Percentiles rank a stretch among this genome's conserved stretches.
Evolutionary conservation across 495 filamentous ascomycete genomes (phyloP).

Genomic region (Thermochaetoides thermophila): DNA sequence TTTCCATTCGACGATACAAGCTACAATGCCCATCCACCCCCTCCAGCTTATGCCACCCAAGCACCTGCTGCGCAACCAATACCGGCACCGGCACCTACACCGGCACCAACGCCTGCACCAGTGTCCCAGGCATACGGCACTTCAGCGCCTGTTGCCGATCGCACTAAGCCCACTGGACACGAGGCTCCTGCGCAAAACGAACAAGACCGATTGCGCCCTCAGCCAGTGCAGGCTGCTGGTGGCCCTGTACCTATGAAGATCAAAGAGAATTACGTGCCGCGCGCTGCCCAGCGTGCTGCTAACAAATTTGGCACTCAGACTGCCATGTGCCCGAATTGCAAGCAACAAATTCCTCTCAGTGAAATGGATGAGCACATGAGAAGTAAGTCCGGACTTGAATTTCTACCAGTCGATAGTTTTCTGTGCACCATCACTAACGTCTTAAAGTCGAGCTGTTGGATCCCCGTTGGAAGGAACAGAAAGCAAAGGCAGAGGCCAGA

Average conservation of each 20-base stretch:
- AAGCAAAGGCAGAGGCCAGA: conserved; percentile 70
- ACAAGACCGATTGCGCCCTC: conserved; percentile 55
- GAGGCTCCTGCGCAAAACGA: conserved; percentile 52
- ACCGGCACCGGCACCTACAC: conserved; percentile 23
- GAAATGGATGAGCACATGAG: conserved; percentile 91
- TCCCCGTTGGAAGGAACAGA: conserved; percentile 91
- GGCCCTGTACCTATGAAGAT: conserved; percentile 74
- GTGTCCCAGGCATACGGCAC: conserved; percentile 22
- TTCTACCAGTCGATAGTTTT: too few species aligned
- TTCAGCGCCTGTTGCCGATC: conserved; percentile 11
- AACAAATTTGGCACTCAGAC: conserved; percentile 48
- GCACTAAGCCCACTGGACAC: conserved; percentile 25
- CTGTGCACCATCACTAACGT: conserved; percentile 1
- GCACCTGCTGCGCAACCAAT: conserved; percentile 11
- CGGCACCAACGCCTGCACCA: conserved; percentile 22
- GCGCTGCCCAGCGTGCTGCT: conserved; percentile 55
- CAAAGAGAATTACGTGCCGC: conserved; percentile 78
- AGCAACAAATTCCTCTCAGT: conserved; percentile 68
- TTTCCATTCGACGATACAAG: conserved; percentile 61
- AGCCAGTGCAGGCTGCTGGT: conserved; percentile 52
- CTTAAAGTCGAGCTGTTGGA: conserved; percentile 60
- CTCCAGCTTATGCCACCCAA: conserved; percentile 16
- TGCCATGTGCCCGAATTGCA: conserved; percentile 86
- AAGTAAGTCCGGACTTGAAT: conserved; percentile 33
- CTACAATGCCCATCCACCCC: conserved; percentile 22